These are phyloP conservation scores for Caryocar brasiliense DNA, from an alignment of 441 rosid genomes.

Conservation along the genomic window DNA sequence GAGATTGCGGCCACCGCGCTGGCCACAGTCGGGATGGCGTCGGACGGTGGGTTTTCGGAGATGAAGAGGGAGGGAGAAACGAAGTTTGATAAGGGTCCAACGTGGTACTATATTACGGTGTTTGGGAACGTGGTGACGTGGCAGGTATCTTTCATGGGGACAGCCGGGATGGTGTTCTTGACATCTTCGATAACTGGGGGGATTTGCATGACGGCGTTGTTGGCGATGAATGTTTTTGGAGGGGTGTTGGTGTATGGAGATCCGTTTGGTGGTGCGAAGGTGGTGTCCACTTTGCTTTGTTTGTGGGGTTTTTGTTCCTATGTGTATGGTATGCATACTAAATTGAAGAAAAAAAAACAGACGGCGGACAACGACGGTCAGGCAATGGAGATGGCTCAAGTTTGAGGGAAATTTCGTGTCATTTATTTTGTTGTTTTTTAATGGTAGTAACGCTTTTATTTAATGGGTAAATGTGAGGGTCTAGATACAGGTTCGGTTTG, in stretches of 20 bases:
- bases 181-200: conserved; percentile 74
- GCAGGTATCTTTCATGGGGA: conserved; percentile 81
- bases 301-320: conserved; percentile 72
- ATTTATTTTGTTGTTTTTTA: too few species aligned
- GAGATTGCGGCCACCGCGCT: conserved; percentile 54
- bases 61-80: conserved; percentile 42
- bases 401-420: too few species aligned
- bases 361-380: too few species aligned
- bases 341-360: conserved; percentile 17
- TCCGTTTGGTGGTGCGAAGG: conserved; percentile 58
- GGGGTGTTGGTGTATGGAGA: conserved; percentile 66
- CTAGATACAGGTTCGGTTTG: too few species aligned
- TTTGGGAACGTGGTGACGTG: conserved; percentile 52
- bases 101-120: conserved; percentile 39
- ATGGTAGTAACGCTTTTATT: too few species aligned
- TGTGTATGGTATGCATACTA: conserved; percentile 55
- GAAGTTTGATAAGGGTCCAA: conserved; percentile 40
- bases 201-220: conserved; percentile 69
- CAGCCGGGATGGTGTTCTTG: conserved; percentile 68
- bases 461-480: too few species aligned
- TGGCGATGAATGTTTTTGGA: conserved; percentile 60
- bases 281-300: conserved; percentile 62
- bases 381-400: conserved; percentile 4
- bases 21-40: conserved; percentile 60
- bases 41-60: conserved; percentile 43